phyloP scores from a whole-genome alignment of 2,329 filamentous ascomycete species.

The Pseudogymnoascus sp. region DNA sequence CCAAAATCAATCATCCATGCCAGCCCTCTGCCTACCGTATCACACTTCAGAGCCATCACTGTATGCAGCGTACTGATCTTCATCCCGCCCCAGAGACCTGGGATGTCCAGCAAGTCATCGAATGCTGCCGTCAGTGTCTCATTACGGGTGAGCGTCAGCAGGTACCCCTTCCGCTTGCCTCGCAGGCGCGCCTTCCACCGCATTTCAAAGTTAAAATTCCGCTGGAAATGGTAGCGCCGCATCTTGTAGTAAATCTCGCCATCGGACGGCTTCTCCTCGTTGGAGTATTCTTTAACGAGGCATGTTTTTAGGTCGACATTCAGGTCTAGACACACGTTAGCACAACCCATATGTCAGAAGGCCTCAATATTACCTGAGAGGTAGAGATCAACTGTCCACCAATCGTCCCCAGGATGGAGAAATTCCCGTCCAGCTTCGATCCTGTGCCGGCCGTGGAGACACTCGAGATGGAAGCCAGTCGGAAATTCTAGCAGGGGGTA shows the following conservation, averaged over 20 bases:
- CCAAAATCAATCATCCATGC: background rate
- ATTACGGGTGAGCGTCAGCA: background rate
- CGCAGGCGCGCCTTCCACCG: slow-evolving; percentile 19
- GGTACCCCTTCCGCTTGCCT: background rate
- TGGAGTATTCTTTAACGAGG: slow-evolving; percentile 30
- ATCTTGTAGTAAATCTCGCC: slow-evolving; percentile 31
- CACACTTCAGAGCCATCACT: slow-evolving; percentile 16
- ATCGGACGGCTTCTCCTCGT: slow-evolving; percentile 25
- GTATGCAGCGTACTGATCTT: slow-evolving; percentile 17
- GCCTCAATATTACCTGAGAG: slow-evolving; percentile 5
- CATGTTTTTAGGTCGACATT: slow-evolving; percentile 23
- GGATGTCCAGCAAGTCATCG: slow-evolving; percentile 17
- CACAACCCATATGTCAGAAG: background rate
- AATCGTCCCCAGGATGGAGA: slow-evolving; percentile 15
- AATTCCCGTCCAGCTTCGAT: slow-evolving; percentile 19
- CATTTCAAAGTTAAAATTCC: slow-evolving; percentile 16
- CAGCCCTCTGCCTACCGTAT: slow-evolving; percentile 13
- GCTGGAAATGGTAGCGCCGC: slow-evolving; percentile 22
- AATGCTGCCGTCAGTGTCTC: slow-evolving; percentile 15
- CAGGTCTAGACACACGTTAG: slow-evolving; percentile 21
- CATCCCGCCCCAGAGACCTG: slow-evolving; percentile 17
- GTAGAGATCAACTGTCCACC: slow-evolving; percentile 18
- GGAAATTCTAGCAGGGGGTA: slow-evolving; percentile 5
- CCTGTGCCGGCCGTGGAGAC: slow-evolving; percentile 15
- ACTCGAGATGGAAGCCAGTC: slow-evolving; percentile 1